phyloP scores from a whole-genome alignment of 768 basidiomycete species.

The Boletus sp. region DNA sequence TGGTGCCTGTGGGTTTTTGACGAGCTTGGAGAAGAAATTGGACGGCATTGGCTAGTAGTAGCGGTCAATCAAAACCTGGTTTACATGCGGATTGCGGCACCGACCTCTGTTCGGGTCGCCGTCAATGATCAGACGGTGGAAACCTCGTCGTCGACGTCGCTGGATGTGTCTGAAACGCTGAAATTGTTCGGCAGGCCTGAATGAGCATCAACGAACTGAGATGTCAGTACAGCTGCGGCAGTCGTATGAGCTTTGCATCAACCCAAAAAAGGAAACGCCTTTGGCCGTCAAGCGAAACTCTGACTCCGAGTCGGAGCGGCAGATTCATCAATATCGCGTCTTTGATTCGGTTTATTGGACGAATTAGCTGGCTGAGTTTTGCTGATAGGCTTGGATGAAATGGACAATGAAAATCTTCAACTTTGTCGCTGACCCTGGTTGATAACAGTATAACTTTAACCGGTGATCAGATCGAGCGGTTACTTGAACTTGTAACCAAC shows the following conservation, averaged over 20 bases:
- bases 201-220: neutral
- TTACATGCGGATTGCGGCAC: neutral
- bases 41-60: conserved; percentile 22
- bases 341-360: too few species aligned
- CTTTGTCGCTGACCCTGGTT: too few species aligned
- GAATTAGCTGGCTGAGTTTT: too few species aligned
- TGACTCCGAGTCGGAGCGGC: too few species aligned
- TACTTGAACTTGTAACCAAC: too few species aligned
- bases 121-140: neutral
- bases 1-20: conserved; percentile 18
- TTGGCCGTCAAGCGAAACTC: neutral
- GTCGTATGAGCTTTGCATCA: neutral
- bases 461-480: conserved; percentile 1
- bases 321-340: too few species aligned
- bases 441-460: too few species aligned
- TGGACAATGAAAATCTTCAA: too few species aligned
- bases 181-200: neutral
- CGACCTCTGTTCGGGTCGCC: neutral
- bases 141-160: neutral
- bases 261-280: neutral
- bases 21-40: conserved; percentile 32
- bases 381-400: too few species aligned
- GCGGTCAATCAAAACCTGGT: neutral
- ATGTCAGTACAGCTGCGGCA: neutral
- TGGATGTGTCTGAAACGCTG: neutral